Evolutionary conservation across 1,284 basidiomycete genomes (phyloP).

Genomic region (Flammula alnicola): DNA sequence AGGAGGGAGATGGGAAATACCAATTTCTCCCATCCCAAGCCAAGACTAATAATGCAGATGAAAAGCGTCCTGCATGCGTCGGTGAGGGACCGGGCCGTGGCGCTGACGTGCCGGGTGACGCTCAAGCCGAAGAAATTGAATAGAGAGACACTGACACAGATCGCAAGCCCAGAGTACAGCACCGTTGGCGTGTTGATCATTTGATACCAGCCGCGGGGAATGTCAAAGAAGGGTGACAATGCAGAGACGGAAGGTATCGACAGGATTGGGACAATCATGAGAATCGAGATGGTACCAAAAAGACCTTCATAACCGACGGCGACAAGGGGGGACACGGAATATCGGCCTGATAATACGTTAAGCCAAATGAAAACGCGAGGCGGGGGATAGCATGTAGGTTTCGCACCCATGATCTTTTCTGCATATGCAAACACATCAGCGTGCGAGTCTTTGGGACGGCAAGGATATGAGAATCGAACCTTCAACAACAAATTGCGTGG

Average conservation of each 20-base stretch:
- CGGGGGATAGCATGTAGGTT: neutral
- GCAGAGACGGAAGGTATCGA: slow-evolving; percentile 56
- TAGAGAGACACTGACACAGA: slow-evolving; percentile 84
- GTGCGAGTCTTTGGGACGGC: slow-evolving; percentile 16
- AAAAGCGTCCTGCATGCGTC: slow-evolving; percentile 96
- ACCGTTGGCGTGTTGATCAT: slow-evolving; percentile 84
- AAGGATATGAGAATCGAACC: slow-evolving; percentile 51
- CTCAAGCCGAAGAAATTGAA: slow-evolving; percentile 97
- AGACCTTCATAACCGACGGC: slow-evolving; percentile 96
- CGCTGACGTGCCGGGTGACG: slow-evolving; percentile 89
- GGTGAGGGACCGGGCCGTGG: slow-evolving; percentile 87
- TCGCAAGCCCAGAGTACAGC: slow-evolving; percentile 76
- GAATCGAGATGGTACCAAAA: slow-evolving; percentile 84
- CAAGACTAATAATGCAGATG: slow-evolving; percentile 89
- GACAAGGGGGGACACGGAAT: slow-evolving; percentile 89
- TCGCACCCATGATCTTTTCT: slow-evolving; percentile 84
- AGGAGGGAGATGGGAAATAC: slow-evolving; percentile 83
- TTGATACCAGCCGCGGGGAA: slow-evolving; percentile 89
- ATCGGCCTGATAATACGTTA: slow-evolving; percentile 52
- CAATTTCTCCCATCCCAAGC: slow-evolving; percentile 91
- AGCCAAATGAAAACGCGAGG: neutral
- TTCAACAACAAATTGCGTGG: slow-evolving; percentile 94
- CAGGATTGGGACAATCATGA: slow-evolving; percentile 77
- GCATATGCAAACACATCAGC: slow-evolving; percentile 27
- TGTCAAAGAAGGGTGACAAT: slow-evolving; percentile 87